Percentiles rank a stretch among this genome's conserved stretches.
Conservation (phyloP, 73 alveolate species). For the Tetrahymena elliotti region DNA sequence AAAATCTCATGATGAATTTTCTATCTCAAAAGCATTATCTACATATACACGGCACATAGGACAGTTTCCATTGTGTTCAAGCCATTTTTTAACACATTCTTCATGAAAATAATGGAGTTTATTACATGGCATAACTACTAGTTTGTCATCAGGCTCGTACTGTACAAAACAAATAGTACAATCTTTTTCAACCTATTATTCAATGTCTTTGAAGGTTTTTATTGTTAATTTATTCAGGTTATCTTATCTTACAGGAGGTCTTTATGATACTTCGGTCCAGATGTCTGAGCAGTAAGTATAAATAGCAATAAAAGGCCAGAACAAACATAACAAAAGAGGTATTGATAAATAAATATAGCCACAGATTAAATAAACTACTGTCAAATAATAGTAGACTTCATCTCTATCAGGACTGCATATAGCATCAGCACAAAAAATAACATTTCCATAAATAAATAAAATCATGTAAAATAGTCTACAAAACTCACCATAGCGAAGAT, state of each 20-base stretch:
- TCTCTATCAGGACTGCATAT: not conserved
- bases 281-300: not conserved
- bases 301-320: not conserved
- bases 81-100: slow-evolving; percentile 1
- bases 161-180: slow-evolving; percentile 10
- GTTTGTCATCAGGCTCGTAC: not conserved
- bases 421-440: not conserved
- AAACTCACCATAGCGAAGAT: not conserved
- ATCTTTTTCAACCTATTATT: not conserved
- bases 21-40: not conserved
- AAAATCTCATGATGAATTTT: no score
- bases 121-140: slow-evolving; percentile 11
- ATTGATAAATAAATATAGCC: not conserved
- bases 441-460: not conserved
- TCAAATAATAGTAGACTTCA: not conserved
- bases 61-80: not conserved
- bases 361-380: not conserved
- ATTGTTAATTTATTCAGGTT: not conserved
- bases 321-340: not conserved
- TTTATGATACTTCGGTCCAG: not conserved
- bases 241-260: not conserved
- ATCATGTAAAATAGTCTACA: not conserved
- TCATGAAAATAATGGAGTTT: not conserved
- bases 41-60: not conserved
- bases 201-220: not conserved